Evolutionary conservation across 2,329 filamentous ascomycete genomes (phyloP), one percentile per base, ranked within the genome.

Genomic region (Diaporthe batatas): DNA sequence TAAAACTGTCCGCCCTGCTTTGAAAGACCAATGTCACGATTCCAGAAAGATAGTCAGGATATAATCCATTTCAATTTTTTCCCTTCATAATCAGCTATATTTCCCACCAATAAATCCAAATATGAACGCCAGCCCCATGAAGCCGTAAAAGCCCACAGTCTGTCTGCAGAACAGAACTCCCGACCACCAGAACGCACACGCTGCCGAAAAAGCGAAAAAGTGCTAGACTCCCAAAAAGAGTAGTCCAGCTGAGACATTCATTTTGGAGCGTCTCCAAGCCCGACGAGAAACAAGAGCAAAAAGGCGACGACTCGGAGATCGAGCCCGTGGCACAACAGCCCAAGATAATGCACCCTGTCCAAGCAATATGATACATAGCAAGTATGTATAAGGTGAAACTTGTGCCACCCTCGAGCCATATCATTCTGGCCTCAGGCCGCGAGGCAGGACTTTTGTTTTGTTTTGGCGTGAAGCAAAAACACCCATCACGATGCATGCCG

Each of bases 41-140:
- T 16, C 8, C 18, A 14, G 16, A 12, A 21, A 49, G 44, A 62
- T 3, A 21, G 11, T 18, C 6, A 65, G 18, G 3, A 3, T 32
- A 3, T 49, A 0, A 12, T 36, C 6, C 12, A 16, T 34, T 67
- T 67, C 29, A 51, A 29, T 10, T 36, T 14, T 39, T 53, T 53
- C 12, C 51, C 39, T 36, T 7, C 25, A 53, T 53, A 14, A 11
- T 6, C 14, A 25, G n/a, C 32, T 39, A n/a, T 53, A 42, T 67
- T 4, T 2, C 51, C 44, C 39, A 39, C 47, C 49, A 34, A 70
- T 36, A 4, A 11, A 16, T 7, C 14, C 8, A 16, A 16, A 36
- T 25, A 42, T 53, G 54, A 62, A 62, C 55, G 55, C 68, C 68
- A 42, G 29, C 51, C 32, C 55, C 55, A 62, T 70, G 68, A 70